Percentiles rank a stretch among this genome's conserved stretches.
Conservation (phyloP, 495 filamentous ascomycete genomes). For the Xylaria sp. region DNA sequence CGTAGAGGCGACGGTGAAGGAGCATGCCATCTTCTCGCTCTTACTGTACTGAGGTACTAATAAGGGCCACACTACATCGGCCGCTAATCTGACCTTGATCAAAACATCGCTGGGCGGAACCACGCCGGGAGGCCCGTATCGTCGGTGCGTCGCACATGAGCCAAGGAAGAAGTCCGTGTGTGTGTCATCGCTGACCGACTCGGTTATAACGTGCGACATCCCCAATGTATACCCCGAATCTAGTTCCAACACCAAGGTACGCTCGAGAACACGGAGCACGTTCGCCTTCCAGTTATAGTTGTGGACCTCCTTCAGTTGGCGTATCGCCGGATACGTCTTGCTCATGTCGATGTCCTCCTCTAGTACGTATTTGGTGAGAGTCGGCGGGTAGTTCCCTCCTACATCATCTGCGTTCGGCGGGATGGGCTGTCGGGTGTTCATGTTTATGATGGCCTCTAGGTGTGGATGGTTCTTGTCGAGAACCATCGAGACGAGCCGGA, state of each 20-base stretch:
- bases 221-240: neutral
- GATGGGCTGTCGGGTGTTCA: conserved; percentile 31
- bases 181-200: neutral
- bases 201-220: neutral
- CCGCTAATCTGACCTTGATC: conserved; percentile 24
- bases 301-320: neutral
- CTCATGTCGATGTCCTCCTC: conserved; percentile 13
- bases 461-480: conserved; percentile 29
- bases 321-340: conserved; percentile 9
- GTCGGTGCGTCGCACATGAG: neutral
- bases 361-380: conserved; percentile 19
- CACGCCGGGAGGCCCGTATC: neutral
- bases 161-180: neutral
- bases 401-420: neutral
- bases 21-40: conserved; percentile 41
- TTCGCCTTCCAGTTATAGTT: conserved; percentile 29
- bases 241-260: conserved; percentile 19
- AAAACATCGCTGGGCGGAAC: neutral
- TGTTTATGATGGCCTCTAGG: conserved; percentile 32
- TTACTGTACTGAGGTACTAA: conserved; percentile 36
- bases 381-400: neutral
- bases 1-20: conserved; percentile 35
- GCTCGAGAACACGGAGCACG: conserved; percentile 2
- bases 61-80: conserved; percentile 47
- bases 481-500: conserved; percentile 37